phyloP scores from a whole-genome alignment of 805 yeast species.

The Candida sanyiensis region DNA sequence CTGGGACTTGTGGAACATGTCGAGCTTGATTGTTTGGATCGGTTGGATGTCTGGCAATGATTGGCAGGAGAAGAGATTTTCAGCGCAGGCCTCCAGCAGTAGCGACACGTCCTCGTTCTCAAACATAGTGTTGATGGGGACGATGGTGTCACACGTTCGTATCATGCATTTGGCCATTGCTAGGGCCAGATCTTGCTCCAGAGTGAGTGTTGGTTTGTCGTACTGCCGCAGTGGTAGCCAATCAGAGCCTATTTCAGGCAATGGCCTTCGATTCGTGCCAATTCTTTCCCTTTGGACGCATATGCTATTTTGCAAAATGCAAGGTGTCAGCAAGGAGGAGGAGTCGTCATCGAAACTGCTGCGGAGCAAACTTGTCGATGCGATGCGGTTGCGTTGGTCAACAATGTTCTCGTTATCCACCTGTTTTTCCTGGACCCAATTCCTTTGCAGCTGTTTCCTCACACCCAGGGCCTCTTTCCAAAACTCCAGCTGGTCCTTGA shows the following conservation, averaged over 20 bases:
- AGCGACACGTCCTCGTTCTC: slow-evolving; percentile 1
- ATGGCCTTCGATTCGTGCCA: slow-evolving; percentile 3
- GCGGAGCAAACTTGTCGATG: slow-evolving; percentile 10
- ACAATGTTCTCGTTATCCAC: slow-evolving; percentile 9
- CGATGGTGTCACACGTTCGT: neutral
- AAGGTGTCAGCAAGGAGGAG: neutral
- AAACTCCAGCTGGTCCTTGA: slow-evolving; percentile 31
- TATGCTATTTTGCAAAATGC: slow-evolving; percentile 14
- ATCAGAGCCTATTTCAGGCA: neutral
- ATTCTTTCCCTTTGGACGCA: slow-evolving; percentile 11
- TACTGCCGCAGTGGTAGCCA: slow-evolving; percentile 10
- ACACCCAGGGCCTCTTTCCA: slow-evolving; percentile 29
- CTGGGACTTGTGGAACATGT: neutral
- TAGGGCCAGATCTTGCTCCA: neutral
- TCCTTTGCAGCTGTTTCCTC: slow-evolving; percentile 24
- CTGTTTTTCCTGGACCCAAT: slow-evolving; percentile 31
- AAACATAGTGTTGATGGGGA: neutral
- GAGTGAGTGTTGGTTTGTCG: slow-evolving; percentile 1
- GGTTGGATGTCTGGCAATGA: neutral
- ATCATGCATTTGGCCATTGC: slow-evolving; percentile 1
- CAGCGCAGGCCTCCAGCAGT: neutral
- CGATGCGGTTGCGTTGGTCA: slow-evolving; percentile 3
- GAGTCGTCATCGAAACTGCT: neutral
- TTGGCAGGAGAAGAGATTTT: neutral
- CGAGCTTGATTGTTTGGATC: neutral